Percentiles rank a stretch among this genome's conserved stretches.
Conservation (phyloP, 2,329 filamentous ascomycete genomes). For the Colletotrichum sp. region DNA sequence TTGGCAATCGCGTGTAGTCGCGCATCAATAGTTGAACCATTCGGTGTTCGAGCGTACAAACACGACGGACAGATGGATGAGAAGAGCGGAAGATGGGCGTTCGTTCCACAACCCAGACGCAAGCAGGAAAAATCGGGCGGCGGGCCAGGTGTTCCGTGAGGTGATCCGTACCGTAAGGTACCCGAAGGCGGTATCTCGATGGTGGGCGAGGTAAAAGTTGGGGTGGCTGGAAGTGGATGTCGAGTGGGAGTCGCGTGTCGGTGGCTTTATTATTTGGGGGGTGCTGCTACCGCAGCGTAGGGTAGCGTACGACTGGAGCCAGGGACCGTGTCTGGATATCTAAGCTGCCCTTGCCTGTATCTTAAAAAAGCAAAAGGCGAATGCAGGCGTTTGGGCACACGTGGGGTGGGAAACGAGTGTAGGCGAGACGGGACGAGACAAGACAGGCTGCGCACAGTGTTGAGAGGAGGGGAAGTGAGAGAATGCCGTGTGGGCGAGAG, state of each 20-base stretch:
- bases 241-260: conserved; percentile 9
- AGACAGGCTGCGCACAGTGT: not conserved
- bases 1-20: conserved; percentile 9
- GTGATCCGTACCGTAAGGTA: not conserved
- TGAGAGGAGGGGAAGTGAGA: not conserved
- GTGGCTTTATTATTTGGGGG: not conserved
- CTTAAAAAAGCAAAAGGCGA: not conserved
- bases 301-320: not conserved
- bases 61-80: not conserved
- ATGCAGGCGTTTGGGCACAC: not conserved
- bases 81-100: not conserved
- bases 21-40: conserved; percentile 12
- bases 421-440: conserved; percentile 5
- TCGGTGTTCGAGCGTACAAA: not conserved
- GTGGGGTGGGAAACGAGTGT: conserved; percentile 2
- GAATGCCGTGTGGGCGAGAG: not conserved
- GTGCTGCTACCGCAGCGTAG: not conserved
- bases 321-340: not conserved
- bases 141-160: not conserved
- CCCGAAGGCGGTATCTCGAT: not conserved
- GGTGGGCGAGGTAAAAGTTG: not conserved
- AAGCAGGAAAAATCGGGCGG: not conserved
- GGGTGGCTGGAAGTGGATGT: conserved; percentile 21
- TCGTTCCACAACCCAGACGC: not conserved
- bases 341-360: conserved; percentile 8